Conservation (phyloP, 352 stramenopile species). For the Elongisporangium prolatum region DNA sequence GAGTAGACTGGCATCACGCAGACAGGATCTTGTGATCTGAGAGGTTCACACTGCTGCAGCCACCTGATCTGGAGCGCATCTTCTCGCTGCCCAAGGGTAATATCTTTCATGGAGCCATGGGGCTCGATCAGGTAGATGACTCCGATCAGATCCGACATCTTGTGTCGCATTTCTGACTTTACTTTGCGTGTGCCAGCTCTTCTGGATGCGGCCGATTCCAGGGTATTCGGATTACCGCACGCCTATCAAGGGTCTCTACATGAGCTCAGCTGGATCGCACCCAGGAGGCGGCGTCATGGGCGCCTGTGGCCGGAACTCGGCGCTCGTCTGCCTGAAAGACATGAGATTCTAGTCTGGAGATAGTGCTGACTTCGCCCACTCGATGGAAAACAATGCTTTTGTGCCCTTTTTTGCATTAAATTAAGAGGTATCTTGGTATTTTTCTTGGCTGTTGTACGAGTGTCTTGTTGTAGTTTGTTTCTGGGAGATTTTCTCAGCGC, state of each 20-base stretch:
- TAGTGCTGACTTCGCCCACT: neutral
- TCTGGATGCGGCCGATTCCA: slow-evolving; percentile 82
- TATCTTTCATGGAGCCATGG: slow-evolving; percentile 89
- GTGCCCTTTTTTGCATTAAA: slow-evolving; percentile 1
- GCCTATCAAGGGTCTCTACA: slow-evolving; percentile 76
- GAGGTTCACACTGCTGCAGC: slow-evolving; percentile 22
- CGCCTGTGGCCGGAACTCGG: slow-evolving; percentile 81
- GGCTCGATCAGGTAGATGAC: slow-evolving; percentile 69
- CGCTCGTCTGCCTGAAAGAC: slow-evolving; percentile 67
- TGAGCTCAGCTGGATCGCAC: slow-evolving; percentile 83
- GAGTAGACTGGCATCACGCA: neutral
- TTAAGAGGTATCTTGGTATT: neutral
- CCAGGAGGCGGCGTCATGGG: slow-evolving; percentile 91
- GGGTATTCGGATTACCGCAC: slow-evolving; percentile 84
- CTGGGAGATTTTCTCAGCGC: neutral
- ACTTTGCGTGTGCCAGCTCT: slow-evolving; percentile 35
- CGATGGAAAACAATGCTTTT: neutral
- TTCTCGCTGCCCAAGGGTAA: slow-evolving; percentile 87
- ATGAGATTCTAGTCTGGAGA: slow-evolving; percentile 17
- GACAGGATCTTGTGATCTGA: neutral
- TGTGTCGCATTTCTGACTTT: neutral
- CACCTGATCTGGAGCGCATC: slow-evolving; percentile 80
- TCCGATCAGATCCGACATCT: neutral
- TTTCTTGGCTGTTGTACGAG: neutral
- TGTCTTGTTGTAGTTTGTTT: slow-evolving; percentile 16